Base-by-base conservation (phyloP, 176 grass and related monocot genomes). In the Rhynchospora pubera region DNA sequence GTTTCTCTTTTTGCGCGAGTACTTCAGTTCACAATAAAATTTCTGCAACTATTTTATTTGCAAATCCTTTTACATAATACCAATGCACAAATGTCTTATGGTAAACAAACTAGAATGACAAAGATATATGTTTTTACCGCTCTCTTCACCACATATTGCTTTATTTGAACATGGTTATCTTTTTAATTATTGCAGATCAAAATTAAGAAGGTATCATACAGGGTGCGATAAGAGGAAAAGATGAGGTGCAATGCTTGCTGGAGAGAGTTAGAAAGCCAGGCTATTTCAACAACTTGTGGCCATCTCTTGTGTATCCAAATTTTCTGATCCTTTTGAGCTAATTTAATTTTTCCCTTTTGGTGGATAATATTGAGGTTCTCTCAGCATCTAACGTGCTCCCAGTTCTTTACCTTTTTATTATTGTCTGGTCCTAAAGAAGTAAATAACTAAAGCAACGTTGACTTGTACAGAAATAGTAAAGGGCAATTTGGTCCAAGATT, bases 201-300 rank as follows among this genome's bases (percentile, higher is more conserved):
- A 67, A 12, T 65, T 82, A 13, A 66, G 66, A 51, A 28, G 6
- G 10, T 64, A 67, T n/a, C 28, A 26, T 45, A 82, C 26, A 52
- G 79, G 62, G 79, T 48, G 19, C 13, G 30, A 82, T 53, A 57
- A 48, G 48, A 58, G 56, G 39, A 23, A 28, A 69, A 86, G 59
- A 97, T 93, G 94, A 97, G 92, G 86, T 97, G 94, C 83, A 97
- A 97, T 77, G 91, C 91, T 90, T 97, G 91, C 69, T 97, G 91
- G 91, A 70, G 76, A 62, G 91, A 97, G 58, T 85, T 97, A 78
- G 94, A 97, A 86, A 92, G 91, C 68, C 87, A 84, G 78, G 88
- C 94, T 42, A 34, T 93, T 87, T 87, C 91, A 66, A 97, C 91
- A 47, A 93, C 87, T n/a, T 97, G 94, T 48, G 91, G 94, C 16